Evolutionary conservation across 1,139 yeast genomes (phyloP).

Genomic region (Magnusiomyces suaveolens): DNA sequence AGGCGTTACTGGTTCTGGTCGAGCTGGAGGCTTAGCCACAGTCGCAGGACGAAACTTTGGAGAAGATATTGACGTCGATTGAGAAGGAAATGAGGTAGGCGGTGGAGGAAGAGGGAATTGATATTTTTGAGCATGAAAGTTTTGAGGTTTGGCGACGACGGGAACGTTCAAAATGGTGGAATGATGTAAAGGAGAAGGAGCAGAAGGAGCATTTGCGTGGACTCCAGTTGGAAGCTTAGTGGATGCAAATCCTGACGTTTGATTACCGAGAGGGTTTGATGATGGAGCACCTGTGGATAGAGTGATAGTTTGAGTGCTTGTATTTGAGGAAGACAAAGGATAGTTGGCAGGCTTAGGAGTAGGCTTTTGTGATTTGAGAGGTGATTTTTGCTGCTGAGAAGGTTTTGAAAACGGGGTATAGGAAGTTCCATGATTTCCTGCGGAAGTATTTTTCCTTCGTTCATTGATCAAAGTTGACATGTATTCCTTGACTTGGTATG

Average conservation of each 20-base stretch:
- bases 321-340: slow-evolving; percentile 5
- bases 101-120: not conserved
- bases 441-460: slow-evolving; percentile 6
- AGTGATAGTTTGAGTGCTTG: slow-evolving; percentile 4
- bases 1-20: too few species aligned
- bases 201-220: slow-evolving; percentile 1
- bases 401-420: slow-evolving; percentile 2
- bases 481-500: slow-evolving; percentile 31
- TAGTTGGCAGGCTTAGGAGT: not conserved
- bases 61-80: not conserved
- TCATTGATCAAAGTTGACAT: slow-evolving; percentile 29
- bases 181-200: slow-evolving; percentile 10
- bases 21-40: not conserved
- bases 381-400: not conserved
- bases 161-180: slow-evolving; percentile 11
- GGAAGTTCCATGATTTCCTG: not conserved
- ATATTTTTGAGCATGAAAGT: not conserved
- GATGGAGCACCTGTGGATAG: slow-evolving; percentile 9
- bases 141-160: slow-evolving; percentile 14
- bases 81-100: not conserved
- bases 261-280: slow-evolving; percentile 1
- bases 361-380: not conserved
- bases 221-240: not conserved
- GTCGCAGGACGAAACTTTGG: not conserved
- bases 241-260: not conserved